Conservation (phyloP, 768 basidiomycete genomes). For the Suillus occidentalis region DNA sequence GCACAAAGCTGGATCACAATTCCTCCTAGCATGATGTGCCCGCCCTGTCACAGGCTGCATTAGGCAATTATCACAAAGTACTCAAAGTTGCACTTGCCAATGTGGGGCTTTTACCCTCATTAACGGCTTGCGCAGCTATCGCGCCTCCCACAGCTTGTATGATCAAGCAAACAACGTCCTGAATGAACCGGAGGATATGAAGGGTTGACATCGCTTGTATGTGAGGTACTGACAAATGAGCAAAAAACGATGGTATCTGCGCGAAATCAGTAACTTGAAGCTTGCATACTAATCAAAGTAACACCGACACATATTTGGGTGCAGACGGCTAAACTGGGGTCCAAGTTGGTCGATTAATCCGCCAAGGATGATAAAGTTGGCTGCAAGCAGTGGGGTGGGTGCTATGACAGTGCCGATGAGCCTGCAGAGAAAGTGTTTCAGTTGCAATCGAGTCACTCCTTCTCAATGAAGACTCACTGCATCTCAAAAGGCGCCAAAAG, state of each 20-base stretch:
- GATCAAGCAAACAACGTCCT: slow-evolving; percentile 38
- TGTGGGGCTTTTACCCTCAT: slow-evolving; percentile 21
- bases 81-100: slow-evolving; percentile 6
- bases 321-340: slow-evolving; percentile 49
- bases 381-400: slow-evolving; percentile 59
- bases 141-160: slow-evolving; percentile 44
- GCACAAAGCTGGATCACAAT: slow-evolving; percentile 58
- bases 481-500: slow-evolving; percentile 39
- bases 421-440: slow-evolving; percentile 11
- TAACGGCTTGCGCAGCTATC: slow-evolving; percentile 41
- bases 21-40: slow-evolving; percentile 61
- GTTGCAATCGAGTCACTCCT: not conserved
- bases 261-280: not conserved
- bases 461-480: slow-evolving; percentile 34
- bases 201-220: not conserved
- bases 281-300: not conserved
- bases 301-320: slow-evolving; percentile 29
- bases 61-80: not conserved
- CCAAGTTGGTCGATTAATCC: slow-evolving; percentile 46
- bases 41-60: slow-evolving; percentile 34
- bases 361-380: slow-evolving; percentile 53
- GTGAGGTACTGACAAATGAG: slow-evolving; percentile 10
- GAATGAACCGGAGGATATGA: not conserved
- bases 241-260: slow-evolving; percentile 15
- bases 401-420: slow-evolving; percentile 45